Conservation (phyloP, 495 filamentous ascomycete species). For the Talaromyces wortmannii region DNA sequence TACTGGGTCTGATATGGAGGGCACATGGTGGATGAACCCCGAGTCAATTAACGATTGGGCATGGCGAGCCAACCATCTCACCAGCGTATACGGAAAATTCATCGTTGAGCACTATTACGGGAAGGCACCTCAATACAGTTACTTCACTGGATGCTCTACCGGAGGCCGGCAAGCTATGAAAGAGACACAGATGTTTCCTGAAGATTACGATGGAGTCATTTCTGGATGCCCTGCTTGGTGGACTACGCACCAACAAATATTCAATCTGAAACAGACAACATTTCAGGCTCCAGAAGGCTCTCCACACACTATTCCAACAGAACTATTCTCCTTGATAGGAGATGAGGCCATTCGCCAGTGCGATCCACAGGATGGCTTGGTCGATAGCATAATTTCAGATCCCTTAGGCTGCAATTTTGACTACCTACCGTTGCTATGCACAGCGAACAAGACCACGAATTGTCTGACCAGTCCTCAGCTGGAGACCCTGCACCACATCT, state of each 20-base stretch:
- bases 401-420: constrained; percentile 43
- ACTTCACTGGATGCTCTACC: constrained; percentile 39
- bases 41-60: neutral
- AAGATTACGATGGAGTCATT: constrained; percentile 52
- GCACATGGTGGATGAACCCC: neutral
- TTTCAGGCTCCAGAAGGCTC: neutral
- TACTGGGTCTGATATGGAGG: neutral
- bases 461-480: neutral
- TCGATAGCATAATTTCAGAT: constrained; percentile 46
- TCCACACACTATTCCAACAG: neutral
- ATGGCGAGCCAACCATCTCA: neutral
- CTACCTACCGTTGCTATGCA: constrained; percentile 35
- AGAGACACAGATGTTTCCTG: constrained; percentile 25
- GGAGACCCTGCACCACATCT: neutral
- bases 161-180: constrained; percentile 37
- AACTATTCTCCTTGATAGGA: neutral
- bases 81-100: constrained; percentile 2
- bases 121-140: constrained; percentile 13
- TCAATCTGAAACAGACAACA: constrained; percentile 19
- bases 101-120: constrained; percentile 7
- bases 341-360: constrained; percentile 37
- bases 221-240: constrained; percentile 33
- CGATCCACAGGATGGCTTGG: constrained; percentile 44
- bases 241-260: constrained; percentile 33
- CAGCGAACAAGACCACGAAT: neutral